Percentiles rank a stretch among this genome's conserved stretches.
These are phyloP conservation scores for Fusarium sp. DNA, from an alignment of 2,329 filamentous ascomycete genomes.

Conservation along the genomic window DNA sequence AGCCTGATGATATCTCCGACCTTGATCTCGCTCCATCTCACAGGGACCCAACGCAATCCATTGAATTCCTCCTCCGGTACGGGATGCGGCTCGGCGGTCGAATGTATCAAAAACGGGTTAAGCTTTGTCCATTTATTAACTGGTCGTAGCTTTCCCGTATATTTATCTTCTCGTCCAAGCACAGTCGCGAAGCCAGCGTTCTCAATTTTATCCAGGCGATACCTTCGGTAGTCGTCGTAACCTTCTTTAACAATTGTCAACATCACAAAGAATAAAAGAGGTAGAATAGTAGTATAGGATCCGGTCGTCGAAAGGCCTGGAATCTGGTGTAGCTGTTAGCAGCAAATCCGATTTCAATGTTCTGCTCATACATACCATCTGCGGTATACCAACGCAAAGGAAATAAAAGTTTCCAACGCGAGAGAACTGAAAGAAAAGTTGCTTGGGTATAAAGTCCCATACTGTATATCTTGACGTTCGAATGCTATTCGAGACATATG, in stretches of 20 bases:
- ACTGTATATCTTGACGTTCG: constrained; percentile 84
- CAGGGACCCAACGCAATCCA: constrained; percentile 59
- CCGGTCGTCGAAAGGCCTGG: constrained; percentile 80
- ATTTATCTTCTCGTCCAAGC: constrained; percentile 50
- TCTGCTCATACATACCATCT: constrained; percentile 60
- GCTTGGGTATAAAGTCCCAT: constrained; percentile 85
- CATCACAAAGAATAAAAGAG: constrained; percentile 77
- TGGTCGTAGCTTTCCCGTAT: constrained; percentile 40
- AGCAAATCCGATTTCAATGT: background rate
- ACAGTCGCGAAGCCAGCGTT: constrained; percentile 66
- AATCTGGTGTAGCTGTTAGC: constrained; percentile 49
- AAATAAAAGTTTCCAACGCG: constrained; percentile 90
- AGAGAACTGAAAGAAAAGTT: constrained; percentile 85
- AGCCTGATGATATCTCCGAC: constrained; percentile 61
- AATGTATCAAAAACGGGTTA: constrained; percentile 47
- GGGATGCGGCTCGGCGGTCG: constrained; percentile 40
- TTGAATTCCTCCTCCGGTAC: constrained; percentile 68
- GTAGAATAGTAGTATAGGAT: constrained; percentile 77
- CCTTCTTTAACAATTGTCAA: constrained; percentile 87
- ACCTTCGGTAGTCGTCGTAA: constrained; percentile 82
- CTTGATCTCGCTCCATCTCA: constrained; percentile 55
- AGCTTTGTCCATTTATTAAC: constrained; percentile 37
- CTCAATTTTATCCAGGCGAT: constrained; percentile 82
- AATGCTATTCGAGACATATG: constrained; percentile 69
- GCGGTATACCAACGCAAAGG: constrained; percentile 81